Evolutionary conservation across 78 protist genomes (phyloP).

Genomic region (Chrysochromulina tobinii): DNA sequence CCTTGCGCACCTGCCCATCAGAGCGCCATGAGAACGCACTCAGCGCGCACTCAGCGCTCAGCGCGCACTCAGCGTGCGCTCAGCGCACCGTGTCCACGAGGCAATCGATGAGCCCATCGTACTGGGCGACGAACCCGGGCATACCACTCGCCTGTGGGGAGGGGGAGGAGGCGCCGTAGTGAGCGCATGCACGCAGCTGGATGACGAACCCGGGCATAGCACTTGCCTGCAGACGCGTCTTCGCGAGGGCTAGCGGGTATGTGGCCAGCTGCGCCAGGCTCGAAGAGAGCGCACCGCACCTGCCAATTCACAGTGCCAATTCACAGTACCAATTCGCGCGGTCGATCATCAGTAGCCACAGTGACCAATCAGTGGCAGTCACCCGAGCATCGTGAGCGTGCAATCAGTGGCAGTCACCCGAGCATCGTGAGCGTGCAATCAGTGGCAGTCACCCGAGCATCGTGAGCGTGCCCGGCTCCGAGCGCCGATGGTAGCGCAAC

Average conservation of each 20-base stretch:
- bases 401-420: too few relatives aligned
- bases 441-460: not conserved
- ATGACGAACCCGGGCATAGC: too few relatives aligned
- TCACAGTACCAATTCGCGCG: too few relatives aligned
- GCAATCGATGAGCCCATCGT: not conserved
- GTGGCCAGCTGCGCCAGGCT: not conserved
- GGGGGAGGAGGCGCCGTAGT: too few relatives aligned
- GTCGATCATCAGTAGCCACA: too few relatives aligned
- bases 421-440: not conserved
- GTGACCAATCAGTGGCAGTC: too few relatives aligned
- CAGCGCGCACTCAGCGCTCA: too few relatives aligned
- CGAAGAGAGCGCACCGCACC: not conserved
- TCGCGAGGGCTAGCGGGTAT: not conserved
- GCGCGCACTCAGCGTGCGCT: not conserved
- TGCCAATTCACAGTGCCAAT: too few relatives aligned
- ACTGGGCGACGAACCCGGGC: not conserved
- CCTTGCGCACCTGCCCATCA: not conserved
- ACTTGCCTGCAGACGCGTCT: not conserved
- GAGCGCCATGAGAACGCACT: too few relatives aligned
- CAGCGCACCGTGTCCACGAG: not conserved
- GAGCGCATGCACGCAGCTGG: too few relatives aligned
- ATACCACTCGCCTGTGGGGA: not conserved
- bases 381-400: not conserved
- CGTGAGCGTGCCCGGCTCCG: not conserved
- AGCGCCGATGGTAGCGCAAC: not conserved